Percentiles rank a stretch among this genome's conserved stretches.
Evolutionary conservation across 768 basidiomycete species (phyloP).

Genomic region (Phaeotremella skinneri): DNA sequence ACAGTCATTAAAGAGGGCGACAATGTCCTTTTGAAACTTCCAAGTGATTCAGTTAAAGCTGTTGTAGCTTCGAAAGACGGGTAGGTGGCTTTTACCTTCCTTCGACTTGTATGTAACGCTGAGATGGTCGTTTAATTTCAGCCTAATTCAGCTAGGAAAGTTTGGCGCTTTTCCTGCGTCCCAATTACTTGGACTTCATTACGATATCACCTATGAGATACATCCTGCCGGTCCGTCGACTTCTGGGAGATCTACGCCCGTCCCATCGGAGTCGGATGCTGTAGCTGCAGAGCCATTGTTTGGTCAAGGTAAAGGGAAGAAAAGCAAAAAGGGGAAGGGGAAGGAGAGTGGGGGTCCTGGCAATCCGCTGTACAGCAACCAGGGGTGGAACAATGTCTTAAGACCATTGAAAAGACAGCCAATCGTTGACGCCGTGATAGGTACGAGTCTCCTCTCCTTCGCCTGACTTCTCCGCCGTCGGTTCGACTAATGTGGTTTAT

Average conservation of each 20-base stretch:
- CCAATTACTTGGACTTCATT: constrained; percentile 76
- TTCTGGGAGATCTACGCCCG: neutral
- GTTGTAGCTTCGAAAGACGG: constrained; percentile 69
- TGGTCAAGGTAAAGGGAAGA: constrained; percentile 27
- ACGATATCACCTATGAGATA: constrained; percentile 87
- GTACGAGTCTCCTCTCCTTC: constrained; percentile 19
- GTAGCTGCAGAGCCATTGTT: neutral
- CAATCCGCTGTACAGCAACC: constrained; percentile 38
- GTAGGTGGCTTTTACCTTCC: constrained; percentile 58
- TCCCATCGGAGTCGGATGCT: constrained; percentile 3
- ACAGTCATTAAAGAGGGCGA: constrained; percentile 63
- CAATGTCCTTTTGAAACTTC: constrained; percentile 73
- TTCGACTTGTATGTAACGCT: neutral
- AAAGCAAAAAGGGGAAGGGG: constrained; percentile 64
- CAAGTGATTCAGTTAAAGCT: constrained; percentile 73
- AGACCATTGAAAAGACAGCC: constrained; percentile 30
- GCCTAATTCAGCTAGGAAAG: constrained; percentile 73
- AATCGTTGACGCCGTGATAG: constrained; percentile 40
- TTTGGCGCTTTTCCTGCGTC: constrained; percentile 77
- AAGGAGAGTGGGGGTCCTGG: constrained; percentile 11
- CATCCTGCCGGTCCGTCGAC: neutral
- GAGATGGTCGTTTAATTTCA: constrained; percentile 43
- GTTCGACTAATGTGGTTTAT: neutral
- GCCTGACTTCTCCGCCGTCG: too few relatives aligned
- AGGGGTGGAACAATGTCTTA: constrained; percentile 32